A percentile compares a stretch with the other conserved stretches of the same genome.
These are phyloP conservation scores for Mucuna pruriens DNA, from an alignment of 306 rosid species.

Conservation along the genomic window DNA sequence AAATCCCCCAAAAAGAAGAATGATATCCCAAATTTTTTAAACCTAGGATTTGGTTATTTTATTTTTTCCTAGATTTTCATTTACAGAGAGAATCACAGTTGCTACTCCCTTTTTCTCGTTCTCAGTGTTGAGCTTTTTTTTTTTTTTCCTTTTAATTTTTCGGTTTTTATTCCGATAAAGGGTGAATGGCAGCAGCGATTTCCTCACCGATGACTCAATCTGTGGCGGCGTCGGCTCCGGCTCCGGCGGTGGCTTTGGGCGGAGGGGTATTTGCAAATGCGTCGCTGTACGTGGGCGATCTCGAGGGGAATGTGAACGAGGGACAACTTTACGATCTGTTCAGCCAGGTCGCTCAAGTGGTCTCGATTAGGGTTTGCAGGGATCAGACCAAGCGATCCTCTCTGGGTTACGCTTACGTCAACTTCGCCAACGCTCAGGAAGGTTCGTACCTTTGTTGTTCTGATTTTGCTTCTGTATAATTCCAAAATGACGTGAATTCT, in stretches of 20 bases:
- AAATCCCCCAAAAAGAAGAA: background rate
- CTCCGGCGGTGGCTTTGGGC: slow-evolving; percentile 22
- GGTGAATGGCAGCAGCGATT: slow-evolving; percentile 7
- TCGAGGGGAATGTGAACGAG: slow-evolving; percentile 73
- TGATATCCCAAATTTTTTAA: background rate
- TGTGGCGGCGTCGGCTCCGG: too few relatives aligned
- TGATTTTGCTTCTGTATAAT: background rate
- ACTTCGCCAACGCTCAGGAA: slow-evolving; percentile 65
- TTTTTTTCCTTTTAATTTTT: background rate
- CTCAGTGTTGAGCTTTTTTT: background rate
- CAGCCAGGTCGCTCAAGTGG: slow-evolving; percentile 58
- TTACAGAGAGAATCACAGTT: background rate
- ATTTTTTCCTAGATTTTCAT: background rate
- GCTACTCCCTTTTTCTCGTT: background rate
- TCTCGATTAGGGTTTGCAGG: slow-evolving; percentile 86
- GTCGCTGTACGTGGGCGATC: slow-evolving; percentile 88
- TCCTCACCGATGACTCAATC: too few relatives aligned
- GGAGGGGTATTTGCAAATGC: slow-evolving; percentile 49
- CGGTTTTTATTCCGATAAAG: background rate
- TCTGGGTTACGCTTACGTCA: slow-evolving; percentile 92
- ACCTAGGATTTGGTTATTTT: background rate
- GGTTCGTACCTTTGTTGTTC: slow-evolving; percentile 55
- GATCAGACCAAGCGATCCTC: slow-evolving; percentile 73
- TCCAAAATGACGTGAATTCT: background rate
- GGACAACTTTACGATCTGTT: slow-evolving; percentile 74